Evolutionary conservation across 306 rosid genomes (phyloP).

Genomic region (Rubus parviflorus): DNA sequence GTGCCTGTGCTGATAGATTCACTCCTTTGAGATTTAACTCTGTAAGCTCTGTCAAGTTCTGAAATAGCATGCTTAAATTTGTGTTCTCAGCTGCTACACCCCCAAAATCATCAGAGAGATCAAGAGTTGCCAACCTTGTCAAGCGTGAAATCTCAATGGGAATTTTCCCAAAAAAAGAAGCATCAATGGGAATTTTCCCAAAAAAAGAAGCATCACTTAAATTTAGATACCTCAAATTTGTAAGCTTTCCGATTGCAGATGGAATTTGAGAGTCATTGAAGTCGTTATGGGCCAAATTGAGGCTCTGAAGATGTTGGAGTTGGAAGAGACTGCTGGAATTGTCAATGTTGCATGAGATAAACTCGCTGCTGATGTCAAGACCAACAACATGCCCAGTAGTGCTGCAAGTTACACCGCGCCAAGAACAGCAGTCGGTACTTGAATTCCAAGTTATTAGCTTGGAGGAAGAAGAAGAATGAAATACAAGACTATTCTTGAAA

Average conservation of each 20-base stretch:
- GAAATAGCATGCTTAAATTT: neutral
- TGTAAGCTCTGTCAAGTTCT: too few relatives aligned
- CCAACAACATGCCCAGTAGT: neutral
- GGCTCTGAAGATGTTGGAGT: neutral
- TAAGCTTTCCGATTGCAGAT: constrained; percentile 6
- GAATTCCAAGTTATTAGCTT: neutral
- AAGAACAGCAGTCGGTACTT: neutral
- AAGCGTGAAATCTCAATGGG: too few relatives aligned
- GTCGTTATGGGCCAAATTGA: neutral
- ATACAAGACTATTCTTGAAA: neutral
- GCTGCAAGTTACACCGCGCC: neutral
- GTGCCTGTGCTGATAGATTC: too few relatives aligned
- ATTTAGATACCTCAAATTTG: constrained; percentile 4
- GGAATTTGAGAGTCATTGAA: constrained; percentile 19
- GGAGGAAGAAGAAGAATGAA: neutral
- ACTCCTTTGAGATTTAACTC: too few relatives aligned
- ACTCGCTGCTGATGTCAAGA: neutral
- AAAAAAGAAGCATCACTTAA: too few relatives aligned
- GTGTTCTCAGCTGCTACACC: neutral
- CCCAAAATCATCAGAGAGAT: neutral
- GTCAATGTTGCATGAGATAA: neutral
- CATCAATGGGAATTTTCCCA: too few relatives aligned
- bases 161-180: too few relatives aligned
- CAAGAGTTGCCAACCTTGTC: too few relatives aligned
- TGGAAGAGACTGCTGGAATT: neutral